Base-by-base conservation (phyloP, 768 basidiomycete genomes). In the Podaxis sp. region DNA sequence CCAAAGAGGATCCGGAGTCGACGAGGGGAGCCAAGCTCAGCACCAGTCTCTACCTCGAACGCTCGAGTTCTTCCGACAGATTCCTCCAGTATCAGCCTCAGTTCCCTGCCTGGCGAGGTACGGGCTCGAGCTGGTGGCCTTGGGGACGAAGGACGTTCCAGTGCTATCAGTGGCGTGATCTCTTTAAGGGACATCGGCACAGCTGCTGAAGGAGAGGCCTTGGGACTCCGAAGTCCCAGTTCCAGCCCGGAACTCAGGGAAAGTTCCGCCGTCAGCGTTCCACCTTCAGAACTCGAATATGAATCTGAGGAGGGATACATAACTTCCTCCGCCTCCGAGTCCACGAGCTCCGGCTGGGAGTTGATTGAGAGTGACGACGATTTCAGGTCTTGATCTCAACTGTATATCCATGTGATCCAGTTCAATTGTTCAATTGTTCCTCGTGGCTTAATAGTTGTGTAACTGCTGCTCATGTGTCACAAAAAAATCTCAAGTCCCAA, bases 331-430 rank as follows among this genome's bases (percentile, higher is more conserved):
- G 23, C 40, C 35, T 55, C 65, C 16, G 40, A 53, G 2, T 40
- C 52, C 6, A 55, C 62, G 35, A 23, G 4, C 6, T 61, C 62
- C 18, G n/a, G 42, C n/a, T 66, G 66, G 66, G 64, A 63, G 18
- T 42, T 66, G 2, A 23, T 64, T 16, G 50, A 55, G n/a, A 42
- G 46, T 23, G 51, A n/a, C 35, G 42, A 58, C 14, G 50, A 47
- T 2, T 16, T 36, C 14, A 28, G 27, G 14, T 11, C 10, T 21
- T 32, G 18, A 48, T 36, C 2, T 37, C 21, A 37, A n/a, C 18
- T 28, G 14, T 48, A 3, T 14, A 4, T 35, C n/a, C 27, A 32
- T 42, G 23, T 11, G 9, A 6, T n/a, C 18, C 42, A 3, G 14
- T 44, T 7, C 16, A 44, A 44, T 7, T 44, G 16, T 44, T 21